Conservation (phyloP, 495 filamentous ascomycete species). For the Penicillium bovifimosum region DNA sequence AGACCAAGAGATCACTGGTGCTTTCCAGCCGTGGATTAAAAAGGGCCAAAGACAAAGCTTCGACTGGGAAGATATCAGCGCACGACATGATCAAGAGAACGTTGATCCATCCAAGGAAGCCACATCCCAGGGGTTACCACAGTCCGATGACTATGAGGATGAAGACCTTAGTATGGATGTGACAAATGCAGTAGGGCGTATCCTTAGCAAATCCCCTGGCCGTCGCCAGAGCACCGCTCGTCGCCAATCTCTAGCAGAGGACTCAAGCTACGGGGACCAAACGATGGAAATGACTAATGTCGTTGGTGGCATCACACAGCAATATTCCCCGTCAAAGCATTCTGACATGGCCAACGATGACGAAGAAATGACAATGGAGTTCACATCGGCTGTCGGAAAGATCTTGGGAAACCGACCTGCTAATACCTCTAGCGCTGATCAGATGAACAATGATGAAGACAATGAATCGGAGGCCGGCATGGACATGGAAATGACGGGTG, state of each 20-base stretch:
- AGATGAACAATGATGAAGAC: slow-evolving; percentile 31
- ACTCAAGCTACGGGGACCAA: slow-evolving; percentile 50
- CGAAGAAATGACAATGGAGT: slow-evolving; percentile 77
- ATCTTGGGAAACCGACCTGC: slow-evolving; percentile 44
- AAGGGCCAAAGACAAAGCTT: slow-evolving; percentile 44
- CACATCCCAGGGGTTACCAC: background rate
- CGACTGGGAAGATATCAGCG: slow-evolving; percentile 45
- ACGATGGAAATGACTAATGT: slow-evolving; percentile 78
- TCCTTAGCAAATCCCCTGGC: slow-evolving; percentile 49
- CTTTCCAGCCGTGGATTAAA: slow-evolving; percentile 64
- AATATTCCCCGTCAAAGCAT: slow-evolving; percentile 30
- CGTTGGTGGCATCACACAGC: slow-evolving; percentile 56
- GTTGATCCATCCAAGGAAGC: slow-evolving; percentile 46
- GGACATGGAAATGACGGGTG: slow-evolving; percentile 70
- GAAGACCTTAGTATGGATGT: slow-evolving; percentile 84
- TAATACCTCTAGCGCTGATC: slow-evolving; percentile 22
- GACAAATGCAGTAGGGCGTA: slow-evolving; percentile 75
- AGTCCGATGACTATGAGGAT: slow-evolving; percentile 34
- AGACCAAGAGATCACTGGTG: slow-evolving; percentile 72
- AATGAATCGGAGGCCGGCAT: slow-evolving; percentile 39
- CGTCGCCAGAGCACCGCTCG: slow-evolving; percentile 29
- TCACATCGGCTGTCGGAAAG: slow-evolving; percentile 68
- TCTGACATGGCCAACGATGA: slow-evolving; percentile 48
- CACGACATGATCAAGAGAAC: slow-evolving; percentile 58
- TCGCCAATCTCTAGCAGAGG: slow-evolving; percentile 36